phyloP scores from a whole-genome alignment of 345 rosid species.

The Cardamine chenopodiifolia region DNA sequence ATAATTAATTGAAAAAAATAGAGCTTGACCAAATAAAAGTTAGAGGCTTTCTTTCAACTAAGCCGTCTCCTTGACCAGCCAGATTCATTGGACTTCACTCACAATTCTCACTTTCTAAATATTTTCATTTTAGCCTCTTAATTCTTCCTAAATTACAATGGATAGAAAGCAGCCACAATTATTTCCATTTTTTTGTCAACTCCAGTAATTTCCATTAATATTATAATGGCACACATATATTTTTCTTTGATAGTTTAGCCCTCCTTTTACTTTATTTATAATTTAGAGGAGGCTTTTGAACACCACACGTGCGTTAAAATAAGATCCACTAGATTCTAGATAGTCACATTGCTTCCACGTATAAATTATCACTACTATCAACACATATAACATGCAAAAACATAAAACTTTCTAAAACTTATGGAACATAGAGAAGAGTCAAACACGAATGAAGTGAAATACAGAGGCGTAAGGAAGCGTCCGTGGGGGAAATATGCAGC shows the following conservation, averaged over 20 bases:
- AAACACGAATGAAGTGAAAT: slow-evolving; percentile 46
- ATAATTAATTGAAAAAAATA: not conserved
- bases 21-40: slow-evolving; percentile 22
- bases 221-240: not conserved
- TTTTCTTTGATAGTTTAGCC: not conserved
- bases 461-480: slow-evolving; percentile 69
- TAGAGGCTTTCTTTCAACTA: slow-evolving; percentile 33
- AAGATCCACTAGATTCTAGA: slow-evolving; percentile 34
- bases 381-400: slow-evolving; percentile 33
- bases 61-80: slow-evolving; percentile 48
- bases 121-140: slow-evolving; percentile 22
- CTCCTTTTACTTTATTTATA: not conserved
- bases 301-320: slow-evolving; percentile 35
- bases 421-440: slow-evolving; percentile 35
- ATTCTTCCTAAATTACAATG: not conserved
- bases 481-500: slow-evolving; percentile 90
- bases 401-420: not conserved
- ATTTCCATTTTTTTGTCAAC: not conserved
- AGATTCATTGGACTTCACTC: slow-evolving; percentile 41
- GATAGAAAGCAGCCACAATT: not conserved
- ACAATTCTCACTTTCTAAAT: not conserved
- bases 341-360: slow-evolving; percentile 32
- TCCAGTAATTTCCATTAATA: not conserved
- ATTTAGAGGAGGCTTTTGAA: slow-evolving; percentile 38
- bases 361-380: slow-evolving; percentile 24